These are phyloP conservation scores for Orychophragmus violaceus DNA, from an alignment of 345 rosid genomes.

Conservation along the genomic window DNA sequence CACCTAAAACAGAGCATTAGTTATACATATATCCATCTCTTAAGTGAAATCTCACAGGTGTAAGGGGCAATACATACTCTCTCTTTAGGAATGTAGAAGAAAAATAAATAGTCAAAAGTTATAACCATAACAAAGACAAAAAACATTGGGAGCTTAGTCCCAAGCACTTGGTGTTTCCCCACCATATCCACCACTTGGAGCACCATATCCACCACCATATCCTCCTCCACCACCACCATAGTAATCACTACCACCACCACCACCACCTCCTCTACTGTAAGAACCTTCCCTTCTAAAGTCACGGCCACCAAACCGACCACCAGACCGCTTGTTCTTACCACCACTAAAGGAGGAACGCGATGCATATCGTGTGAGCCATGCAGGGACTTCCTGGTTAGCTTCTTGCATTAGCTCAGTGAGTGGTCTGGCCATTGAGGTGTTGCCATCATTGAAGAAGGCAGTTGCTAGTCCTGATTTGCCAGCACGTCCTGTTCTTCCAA, in stretches of 20 bases:
- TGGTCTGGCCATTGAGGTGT: constrained; percentile 59
- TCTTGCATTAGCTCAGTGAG: constrained; percentile 83
- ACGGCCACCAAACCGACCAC: constrained; percentile 81
- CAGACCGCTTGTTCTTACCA: constrained; percentile 64
- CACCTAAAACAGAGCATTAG: constrained; percentile 17
- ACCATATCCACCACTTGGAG: constrained; percentile 31
- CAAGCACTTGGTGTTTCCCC: constrained; percentile 63
- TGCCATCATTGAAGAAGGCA: constrained; percentile 87
- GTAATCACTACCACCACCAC: constrained; percentile 32
- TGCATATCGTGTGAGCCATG: constrained; percentile 81
- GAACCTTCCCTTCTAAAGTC: constrained; percentile 70
- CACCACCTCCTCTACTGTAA: constrained; percentile 51
- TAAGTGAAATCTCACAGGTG: constrained; percentile 3
- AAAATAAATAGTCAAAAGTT: constrained; percentile 8
- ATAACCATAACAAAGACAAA: background rate
- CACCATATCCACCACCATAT: constrained; percentile 33
- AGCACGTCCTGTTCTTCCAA: constrained; percentile 95
- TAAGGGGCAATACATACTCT: constrained; percentile 23
- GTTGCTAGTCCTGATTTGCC: constrained; percentile 91
- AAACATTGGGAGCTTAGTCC: constrained; percentile 40
- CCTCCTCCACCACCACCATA: constrained; percentile 33
- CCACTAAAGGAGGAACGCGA: constrained; percentile 60
- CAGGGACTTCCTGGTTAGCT: constrained; percentile 90
- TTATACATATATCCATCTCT: constrained; percentile 12
- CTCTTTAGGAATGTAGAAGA: constrained; percentile 16